Evolutionary conservation across 805 yeast genomes (phyloP), one percentile per base, ranked within the genome.

Genomic region (Priceomyces melissophilus): DNA sequence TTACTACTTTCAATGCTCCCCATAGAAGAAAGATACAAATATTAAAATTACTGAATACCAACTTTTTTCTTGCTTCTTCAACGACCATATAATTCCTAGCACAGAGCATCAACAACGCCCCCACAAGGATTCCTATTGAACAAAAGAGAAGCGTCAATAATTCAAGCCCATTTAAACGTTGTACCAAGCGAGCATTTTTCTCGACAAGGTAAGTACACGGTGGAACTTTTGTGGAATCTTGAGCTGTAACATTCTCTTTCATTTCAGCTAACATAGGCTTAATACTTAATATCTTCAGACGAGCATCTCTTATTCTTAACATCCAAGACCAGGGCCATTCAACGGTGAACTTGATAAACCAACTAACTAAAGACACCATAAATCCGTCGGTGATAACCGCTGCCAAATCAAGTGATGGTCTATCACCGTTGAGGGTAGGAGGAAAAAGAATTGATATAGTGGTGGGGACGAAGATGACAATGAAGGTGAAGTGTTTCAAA

Each of bases 301-400:
- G 55, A 3, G 49, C 30, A 5, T 42, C 43, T 26, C 46, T 46
- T 10, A 68, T 52, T 32, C 58, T 62, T 4, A 44, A 38, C 12
- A 59, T 48, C 73, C 73, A 68, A n/a, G 49, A 48, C 69, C 71
- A 67, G 0, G 73, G 73, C 73, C 73, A 68, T 35, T 67, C 72
- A 11, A 61, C 49, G 0, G 62, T 37, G 28, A 61, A 61, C 39
- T 59, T 57, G 10, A 68, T 52, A 2, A 57, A 49, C 63, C 67
- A 63, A 17, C 67, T 55, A 1, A 67, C 53, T n/a, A 65, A 30
- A 6, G 60, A 16, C 3, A 69, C 52, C 4, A 63, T 57, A 14
- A 67, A 49, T 1, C 55, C 40, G 43, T 67, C 71, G 16, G 67
- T 61, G 12, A 65, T 40, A 5, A 65, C 38, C 30, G 51, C 47